Base-by-base conservation (phyloP, 768 basidiomycete genomes). In the Rhizopogon roseolus region DNA sequence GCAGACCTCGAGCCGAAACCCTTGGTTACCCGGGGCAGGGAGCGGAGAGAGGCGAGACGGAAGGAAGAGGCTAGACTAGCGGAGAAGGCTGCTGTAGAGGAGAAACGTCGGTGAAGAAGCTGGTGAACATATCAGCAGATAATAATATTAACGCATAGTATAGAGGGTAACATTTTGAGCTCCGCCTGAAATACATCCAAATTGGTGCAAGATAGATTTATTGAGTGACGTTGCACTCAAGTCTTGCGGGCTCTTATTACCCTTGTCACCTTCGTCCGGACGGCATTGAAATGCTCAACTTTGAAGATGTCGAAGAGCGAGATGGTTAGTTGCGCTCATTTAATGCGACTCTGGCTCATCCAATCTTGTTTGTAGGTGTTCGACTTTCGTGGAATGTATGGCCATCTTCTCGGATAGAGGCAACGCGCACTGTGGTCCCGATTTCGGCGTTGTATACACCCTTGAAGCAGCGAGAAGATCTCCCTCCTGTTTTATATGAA, bases 341-440 rank as follows among this genome's bases (percentile, higher is more conserved):
- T 27, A 13, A 29, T 39, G 22, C 22, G 22, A 22, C 17, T 25
- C 14, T 32, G 56, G 44, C 52, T 40, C n/a, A 54, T 14, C 38
- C 36, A 22, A 32, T 29, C n/a, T n/a, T 17, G 9, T 29, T 50
- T 37, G 37, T 57, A 97, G 94, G 96, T 60, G 86, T 98, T 43
- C 84, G 96, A 52, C 80, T 98, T 60, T 96, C 95, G 44, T 98
- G 96, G 97, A 99, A 99, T 71, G 92, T 95, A 54, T 99, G 93
- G 93, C 94, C 95, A 3, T 95, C 94, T 36, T 95, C 93, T 55
- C 86, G 97, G 63, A 96, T 98, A 70, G 97, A 99, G 74, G 93
- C 96, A 13, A 98, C 95, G 37, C 82, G 96, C 62, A 98, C 93
- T 5, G 96, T 99, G 39, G 96, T 98, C 6, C 97, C 97, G 55